A percentile compares a stretch with the other conserved stretches of the same genome.
These are phyloP conservation scores for Pyrenophora seminiperda DNA, from an alignment of 2,329 filamentous ascomycete genomes.

Conservation along the genomic window DNA sequence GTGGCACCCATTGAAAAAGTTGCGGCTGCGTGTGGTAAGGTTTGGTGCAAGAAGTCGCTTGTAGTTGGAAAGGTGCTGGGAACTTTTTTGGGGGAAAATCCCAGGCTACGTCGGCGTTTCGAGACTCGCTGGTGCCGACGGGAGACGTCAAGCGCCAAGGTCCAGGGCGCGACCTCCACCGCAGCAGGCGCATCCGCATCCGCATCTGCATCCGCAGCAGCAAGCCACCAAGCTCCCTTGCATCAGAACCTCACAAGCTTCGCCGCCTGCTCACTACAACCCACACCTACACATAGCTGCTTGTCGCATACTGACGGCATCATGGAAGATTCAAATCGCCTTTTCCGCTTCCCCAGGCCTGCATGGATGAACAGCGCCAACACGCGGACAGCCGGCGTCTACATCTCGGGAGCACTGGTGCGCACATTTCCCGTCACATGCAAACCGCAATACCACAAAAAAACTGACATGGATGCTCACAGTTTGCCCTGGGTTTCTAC, in stretches of 20 bases:
- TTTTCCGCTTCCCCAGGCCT: slow-evolving; percentile 71
- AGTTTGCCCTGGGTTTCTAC: slow-evolving; percentile 75
- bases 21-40: not conserved
- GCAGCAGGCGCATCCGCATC: too few relatives aligned
- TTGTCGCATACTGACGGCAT: slow-evolving; percentile 11
- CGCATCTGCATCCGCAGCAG: too few relatives aligned
- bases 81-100: slow-evolving; percentile 32
- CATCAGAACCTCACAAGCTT: slow-evolving; percentile 20
- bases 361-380: slow-evolving; percentile 70
- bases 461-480: slow-evolving; percentile 11
- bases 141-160: slow-evolving; percentile 24
- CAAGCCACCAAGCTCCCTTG: slow-evolving; percentile 19
- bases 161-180: slow-evolving; percentile 29
- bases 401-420: slow-evolving; percentile 69
- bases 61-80: slow-evolving; percentile 6
- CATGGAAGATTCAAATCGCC: slow-evolving; percentile 58
- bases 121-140: slow-evolving; percentile 1
- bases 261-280: slow-evolving; percentile 6
- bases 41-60: not conserved
- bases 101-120: slow-evolving; percentile 18
- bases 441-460: not conserved
- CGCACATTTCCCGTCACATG: slow-evolving; percentile 24
- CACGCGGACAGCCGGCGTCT: slow-evolving; percentile 68
- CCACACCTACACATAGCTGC: not conserved
- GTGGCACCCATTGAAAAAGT: slow-evolving; percentile 33